Percentiles rank a stretch among this genome's conserved stretches.
Evolutionary conservation across 495 filamentous ascomycete species (phyloP).

Genomic region (Hypoxylon lenormandii): DNA sequence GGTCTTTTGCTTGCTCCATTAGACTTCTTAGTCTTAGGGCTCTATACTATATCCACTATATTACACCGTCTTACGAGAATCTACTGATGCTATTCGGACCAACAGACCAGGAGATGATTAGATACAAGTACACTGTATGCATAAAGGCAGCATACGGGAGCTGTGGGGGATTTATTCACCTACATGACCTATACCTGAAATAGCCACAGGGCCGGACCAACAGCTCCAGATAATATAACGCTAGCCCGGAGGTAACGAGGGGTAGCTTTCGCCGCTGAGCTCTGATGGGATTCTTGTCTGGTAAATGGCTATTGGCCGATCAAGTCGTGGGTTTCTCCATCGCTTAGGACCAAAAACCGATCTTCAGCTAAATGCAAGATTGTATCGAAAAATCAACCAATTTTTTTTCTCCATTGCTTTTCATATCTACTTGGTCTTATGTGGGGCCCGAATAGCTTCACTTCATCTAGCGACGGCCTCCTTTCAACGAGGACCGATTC

Average conservation of each 20-base stretch:
- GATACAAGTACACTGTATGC: no score
- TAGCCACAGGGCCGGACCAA: constrained; percentile 41
- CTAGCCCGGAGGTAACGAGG: constrained; percentile 34
- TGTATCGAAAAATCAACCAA: constrained; percentile 18
- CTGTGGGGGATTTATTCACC: constrained; percentile 35
- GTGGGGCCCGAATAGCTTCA: constrained; percentile 11
- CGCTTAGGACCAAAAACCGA: constrained; percentile 22
- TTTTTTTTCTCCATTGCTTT: constrained; percentile 2
- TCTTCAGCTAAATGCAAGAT: constrained; percentile 36
- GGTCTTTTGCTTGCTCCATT: constrained; percentile 1
- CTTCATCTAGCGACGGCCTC: neutral
- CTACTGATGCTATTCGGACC: constrained; percentile 20
- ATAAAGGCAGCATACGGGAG: constrained; percentile 7
- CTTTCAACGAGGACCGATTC: neutral
- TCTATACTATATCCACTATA: constrained; percentile 1
- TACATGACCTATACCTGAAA: constrained; percentile 28
- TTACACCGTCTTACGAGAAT: constrained; percentile 9
- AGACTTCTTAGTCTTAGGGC: neutral
- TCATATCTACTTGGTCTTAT: neutral
- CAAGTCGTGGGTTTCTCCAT: constrained; percentile 10
- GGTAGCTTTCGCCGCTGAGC: constrained; percentile 8
- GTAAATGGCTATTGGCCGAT: constrained; percentile 16
- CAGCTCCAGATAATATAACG: constrained; percentile 41
- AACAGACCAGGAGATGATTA: no score
- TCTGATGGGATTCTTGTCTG: constrained; percentile 2